Conservation (phyloP, 2,329 filamentous ascomycete species). For the Emydomyces testavorans region DNA sequence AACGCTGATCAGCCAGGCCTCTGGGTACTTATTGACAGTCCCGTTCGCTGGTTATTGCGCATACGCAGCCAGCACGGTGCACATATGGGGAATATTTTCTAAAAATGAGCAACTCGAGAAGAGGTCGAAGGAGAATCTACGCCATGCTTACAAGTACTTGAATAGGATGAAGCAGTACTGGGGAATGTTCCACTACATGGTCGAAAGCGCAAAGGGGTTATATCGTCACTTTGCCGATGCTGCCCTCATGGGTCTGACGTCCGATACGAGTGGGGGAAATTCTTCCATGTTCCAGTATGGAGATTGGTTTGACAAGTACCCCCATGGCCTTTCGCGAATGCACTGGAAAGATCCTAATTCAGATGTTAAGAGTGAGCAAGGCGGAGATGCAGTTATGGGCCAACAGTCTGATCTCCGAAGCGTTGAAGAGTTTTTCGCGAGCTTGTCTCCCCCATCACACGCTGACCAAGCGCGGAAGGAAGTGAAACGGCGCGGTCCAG, state of each 20-base stretch:
- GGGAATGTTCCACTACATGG: slow-evolving; percentile 98
- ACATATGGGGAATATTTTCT: slow-evolving; percentile 83
- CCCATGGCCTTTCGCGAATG: slow-evolving; percentile 73
- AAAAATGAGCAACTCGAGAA: slow-evolving; percentile 65
- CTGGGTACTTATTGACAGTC: slow-evolving; percentile 68
- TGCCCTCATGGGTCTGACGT: slow-evolving; percentile 52
- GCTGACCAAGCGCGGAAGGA: slow-evolving; percentile 40
- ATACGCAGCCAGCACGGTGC: slow-evolving; percentile 86
- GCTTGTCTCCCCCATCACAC: slow-evolving; percentile 52
- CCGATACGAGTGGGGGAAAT: slow-evolving; percentile 30
- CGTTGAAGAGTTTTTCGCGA: slow-evolving; percentile 87
- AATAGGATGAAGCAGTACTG: slow-evolving; percentile 94
- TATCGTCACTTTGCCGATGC: slow-evolving; percentile 77
- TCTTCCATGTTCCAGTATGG: slow-evolving; percentile 81
- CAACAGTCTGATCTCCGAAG: slow-evolving; percentile 85
- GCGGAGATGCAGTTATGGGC: slow-evolving; percentile 77
- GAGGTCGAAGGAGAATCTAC: slow-evolving; percentile 69
- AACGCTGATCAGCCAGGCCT: slow-evolving; percentile 65
- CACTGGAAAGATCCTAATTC: slow-evolving; percentile 69
- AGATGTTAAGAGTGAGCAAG: slow-evolving; percentile 59
- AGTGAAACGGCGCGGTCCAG: slow-evolving; percentile 31
- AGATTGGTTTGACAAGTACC: slow-evolving; percentile 94
- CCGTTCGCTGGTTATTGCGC: slow-evolving; percentile 93
- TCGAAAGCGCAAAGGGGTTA: slow-evolving; percentile 79
- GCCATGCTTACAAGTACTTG: slow-evolving; percentile 79